Evolutionary conservation across 1,284 basidiomycete genomes (phyloP), one percentile per base, ranked within the genome.

Genomic region (Irpex rosettiformis): DNA sequence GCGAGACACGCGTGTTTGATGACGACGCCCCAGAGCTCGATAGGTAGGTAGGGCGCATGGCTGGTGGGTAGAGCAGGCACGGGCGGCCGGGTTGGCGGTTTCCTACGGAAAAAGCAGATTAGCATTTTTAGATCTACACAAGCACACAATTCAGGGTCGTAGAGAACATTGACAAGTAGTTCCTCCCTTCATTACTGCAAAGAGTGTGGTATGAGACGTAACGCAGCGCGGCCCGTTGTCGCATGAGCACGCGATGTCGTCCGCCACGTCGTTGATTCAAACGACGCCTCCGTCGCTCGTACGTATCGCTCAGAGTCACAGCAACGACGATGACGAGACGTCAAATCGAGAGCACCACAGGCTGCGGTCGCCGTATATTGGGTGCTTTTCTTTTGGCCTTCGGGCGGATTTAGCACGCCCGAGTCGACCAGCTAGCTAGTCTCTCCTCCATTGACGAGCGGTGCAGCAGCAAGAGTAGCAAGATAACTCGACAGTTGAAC

Each of bases 21-120:
- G 58, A 86, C 78, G 62, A 79, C 68, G n/a, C 79, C 73, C 85
- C 85, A 87, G 10, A 87, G 67, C 64, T 87, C 85, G 2, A 77
- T 66, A 1, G 85, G 84, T 28, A 86, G 69, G 61, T 72, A 67
- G 10, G 79, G 80, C n/a, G 75, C 43, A 10, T 18, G 16, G 16
- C n/a, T 21, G 48, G 11, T 51, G 48, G 6, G 27, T n/a, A n/a
- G 11, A 16, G 27, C 48, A 25, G 16, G 48, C 16, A 3, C 2
- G 22, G 24, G 22, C 28, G 48, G 16, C 10, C 13, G 21, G n/a
- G 3, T 29, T 3, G 24, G n/a, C 8, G 21, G 25, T 51, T 51
- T 51, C 22, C 48, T 51, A 22, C 28, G 13, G 4, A 51, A 29
- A 2, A 51, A 29, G 27, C 18, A 29, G 28, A 29, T 5, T 51